Percentiles rank a stretch among this genome's conserved stretches.
phyloP scores from a whole-genome alignment of 1,284 basidiomycete genomes.

The Sanghuangporus sanghuang region DNA sequence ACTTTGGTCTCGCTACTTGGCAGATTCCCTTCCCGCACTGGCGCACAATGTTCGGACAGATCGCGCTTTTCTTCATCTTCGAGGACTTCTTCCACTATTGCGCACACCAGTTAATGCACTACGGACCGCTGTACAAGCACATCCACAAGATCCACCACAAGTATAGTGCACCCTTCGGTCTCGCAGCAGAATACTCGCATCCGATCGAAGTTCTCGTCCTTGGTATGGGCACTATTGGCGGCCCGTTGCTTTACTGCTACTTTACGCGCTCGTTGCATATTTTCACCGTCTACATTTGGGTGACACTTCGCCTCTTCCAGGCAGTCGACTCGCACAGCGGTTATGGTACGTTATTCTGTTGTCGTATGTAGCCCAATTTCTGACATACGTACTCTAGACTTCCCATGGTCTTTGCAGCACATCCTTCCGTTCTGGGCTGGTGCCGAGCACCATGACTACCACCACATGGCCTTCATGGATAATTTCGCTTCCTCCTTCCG shows the following conservation, averaged over 20 bases:
- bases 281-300: slow-evolving; percentile 92
- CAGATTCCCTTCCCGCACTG: slow-evolving; percentile 86
- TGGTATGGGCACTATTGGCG: slow-evolving; percentile 79
- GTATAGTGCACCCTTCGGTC: slow-evolving; percentile 94
- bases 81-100: slow-evolving; percentile 93
- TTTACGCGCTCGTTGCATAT: slow-evolving; percentile 79
- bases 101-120: slow-evolving; percentile 88
- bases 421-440: slow-evolving; percentile 97
- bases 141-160: slow-evolving; percentile 99
- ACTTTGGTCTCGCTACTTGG: slow-evolving; percentile 88
- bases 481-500: slow-evolving; percentile 94
- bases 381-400: slow-evolving; percentile 46
- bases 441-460: slow-evolving; percentile 97
- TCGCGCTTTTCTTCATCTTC: slow-evolving; percentile 92
- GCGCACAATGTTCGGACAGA: slow-evolving; percentile 70
- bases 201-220: slow-evolving; percentile 93
- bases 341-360: slow-evolving; percentile 57
- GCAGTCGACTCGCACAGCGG: slow-evolving; percentile 97
- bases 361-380: neutral
- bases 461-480: slow-evolving; percentile 89
- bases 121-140: slow-evolving; percentile 89
- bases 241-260: slow-evolving; percentile 83
- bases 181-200: slow-evolving; percentile 97
- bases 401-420: slow-evolving; percentile 96
- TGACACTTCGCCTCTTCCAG: slow-evolving; percentile 92